Evolutionary conservation across 2,329 filamentous ascomycete genomes (phyloP).

Genomic region (Fusarium globosum): DNA sequence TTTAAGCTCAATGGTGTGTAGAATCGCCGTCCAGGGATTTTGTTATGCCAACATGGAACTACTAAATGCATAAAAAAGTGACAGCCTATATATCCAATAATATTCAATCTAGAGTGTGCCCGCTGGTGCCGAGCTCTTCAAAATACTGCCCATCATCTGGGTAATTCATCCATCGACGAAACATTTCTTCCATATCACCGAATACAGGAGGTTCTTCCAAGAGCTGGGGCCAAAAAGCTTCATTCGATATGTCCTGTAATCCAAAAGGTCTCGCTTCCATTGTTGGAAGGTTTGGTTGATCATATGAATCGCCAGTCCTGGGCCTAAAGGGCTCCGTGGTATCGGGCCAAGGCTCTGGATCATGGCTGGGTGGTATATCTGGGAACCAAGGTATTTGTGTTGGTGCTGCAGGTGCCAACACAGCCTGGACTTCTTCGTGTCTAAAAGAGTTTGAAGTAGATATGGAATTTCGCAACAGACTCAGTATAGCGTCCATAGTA

Average conservation of each 20-base stretch:
- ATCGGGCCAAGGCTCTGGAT: neutral
- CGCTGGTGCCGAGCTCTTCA: too few species aligned
- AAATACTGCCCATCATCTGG: neutral
- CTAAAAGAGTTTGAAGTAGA: fast-evolving
- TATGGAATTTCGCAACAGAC: fast-evolving
- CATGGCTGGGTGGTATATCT: fast-evolving
- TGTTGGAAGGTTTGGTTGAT: fast-evolving
- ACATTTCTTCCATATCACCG: fast-evolving
- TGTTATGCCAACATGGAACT: too few species aligned
- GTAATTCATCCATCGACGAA: neutral
- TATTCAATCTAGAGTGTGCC: too few species aligned
- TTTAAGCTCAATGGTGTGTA: too few species aligned
- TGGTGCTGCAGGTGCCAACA: fast-evolving
- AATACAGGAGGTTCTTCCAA: neutral
- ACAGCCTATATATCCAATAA: too few species aligned
- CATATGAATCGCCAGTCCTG: fast-evolving
- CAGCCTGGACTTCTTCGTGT: fast-evolving
- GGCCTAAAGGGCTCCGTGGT: neutral
- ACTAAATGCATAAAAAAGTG: too few species aligned
- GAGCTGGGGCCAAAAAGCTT: neutral
- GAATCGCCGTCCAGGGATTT: too few species aligned
- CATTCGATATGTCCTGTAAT: neutral
- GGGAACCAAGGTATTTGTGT: fast-evolving
- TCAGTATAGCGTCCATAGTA: fast-evolving
- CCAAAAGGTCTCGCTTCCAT: neutral